Base-by-base conservation (phyloP, 805 yeast species). In the Candida pini region DNA sequence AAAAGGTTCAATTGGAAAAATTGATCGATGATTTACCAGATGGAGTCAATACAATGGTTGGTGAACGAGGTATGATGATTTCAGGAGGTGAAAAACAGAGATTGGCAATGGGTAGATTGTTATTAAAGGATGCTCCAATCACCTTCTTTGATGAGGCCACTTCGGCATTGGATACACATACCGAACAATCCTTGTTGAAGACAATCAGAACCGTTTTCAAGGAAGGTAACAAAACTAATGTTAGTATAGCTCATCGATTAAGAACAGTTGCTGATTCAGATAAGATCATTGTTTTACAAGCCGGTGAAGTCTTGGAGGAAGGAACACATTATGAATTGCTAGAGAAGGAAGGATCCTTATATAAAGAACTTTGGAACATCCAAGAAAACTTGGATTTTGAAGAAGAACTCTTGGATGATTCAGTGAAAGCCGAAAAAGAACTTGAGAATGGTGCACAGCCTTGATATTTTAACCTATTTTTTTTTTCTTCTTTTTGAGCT, bases 41-140 rank as follows among this genome's bases (percentile, higher is more conserved):
- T 10, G 96, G 97, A 1, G 65, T 73, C 26, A 66, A 81, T 19
- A 92, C 97, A 0, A 68, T 85, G 38, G 98, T 92, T 13, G 98
- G 98, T 31, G 98, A 92, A 58, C 68, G 94, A 53, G 98, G 98
- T n/a, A 71, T 92, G 72, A 92, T 92, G 98, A 89, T 92, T 30
- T 87, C 96, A 18, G 98, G 98, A n/a, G 98, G 98, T 41, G 98
- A 92, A 57, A 89, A 92, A 56, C 98, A 92, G 61, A 67, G 98
- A 43, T 66, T 92, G 28, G 97, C 98, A 0, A 87, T 92, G 45
- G 92, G 97, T 1, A 71, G 98, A 44, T 74, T 92, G n/a, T 59
- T 92, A 28, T 62, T 92, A 47, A 92, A 92, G 58, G 70, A 76
- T 43, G 77, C 97, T 0, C 90, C 92, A 18, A 86, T 92, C 31